These are phyloP conservation scores for Xylariaceae sp. DNA, from an alignment of 2,329 filamentous ascomycete species.

Conservation along the genomic window DNA sequence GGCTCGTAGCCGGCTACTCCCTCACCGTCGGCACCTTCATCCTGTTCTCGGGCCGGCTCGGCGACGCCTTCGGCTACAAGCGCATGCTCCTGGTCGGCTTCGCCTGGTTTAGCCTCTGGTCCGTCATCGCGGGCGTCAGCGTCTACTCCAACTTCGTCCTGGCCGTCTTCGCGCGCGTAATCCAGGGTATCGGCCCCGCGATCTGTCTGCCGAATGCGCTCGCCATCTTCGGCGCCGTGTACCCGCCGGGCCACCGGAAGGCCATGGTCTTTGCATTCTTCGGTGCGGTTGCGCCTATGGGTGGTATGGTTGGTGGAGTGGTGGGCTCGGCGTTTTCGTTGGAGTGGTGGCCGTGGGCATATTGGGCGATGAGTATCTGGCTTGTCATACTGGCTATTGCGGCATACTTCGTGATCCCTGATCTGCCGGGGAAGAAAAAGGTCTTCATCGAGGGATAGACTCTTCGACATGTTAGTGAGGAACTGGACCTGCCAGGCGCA, in stretches of 20 bases:
- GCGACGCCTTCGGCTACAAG: constrained; percentile 45
- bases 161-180: constrained; percentile 37
- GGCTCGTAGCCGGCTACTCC: constrained; percentile 42
- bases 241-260: constrained; percentile 33
- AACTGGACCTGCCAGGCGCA: constrained; percentile 21
- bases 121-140: constrained; percentile 36
- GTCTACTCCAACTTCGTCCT: constrained; percentile 32
- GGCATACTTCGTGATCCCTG: constrained; percentile 19
- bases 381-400: constrained; percentile 14
- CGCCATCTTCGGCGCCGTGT: constrained; percentile 43
- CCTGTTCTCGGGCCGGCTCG: constrained; percentile 42
- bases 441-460: constrained; percentile 10
- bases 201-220: constrained; percentile 49
- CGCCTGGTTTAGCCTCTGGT: constrained; percentile 43
- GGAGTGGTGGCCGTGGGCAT: constrained; percentile 25
- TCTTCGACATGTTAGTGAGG: constrained; percentile 11
- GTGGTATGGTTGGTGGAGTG: constrained; percentile 15
- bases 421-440: constrained; percentile 14
- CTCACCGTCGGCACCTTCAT: constrained; percentile 48
- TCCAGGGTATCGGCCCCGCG: constrained; percentile 46
- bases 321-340: constrained; percentile 18
- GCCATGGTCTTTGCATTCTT: constrained; percentile 26
- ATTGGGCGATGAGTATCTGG: constrained; percentile 18
- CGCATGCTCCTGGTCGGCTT: constrained; percentile 42
- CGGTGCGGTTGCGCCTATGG: constrained; percentile 23